A percentile compares a stretch with the other conserved stretches of the same genome.
Evolutionary conservation across 1,284 basidiomycete genomes (phyloP).

Genomic region (Rhodotorula mucilaginosa): DNA sequence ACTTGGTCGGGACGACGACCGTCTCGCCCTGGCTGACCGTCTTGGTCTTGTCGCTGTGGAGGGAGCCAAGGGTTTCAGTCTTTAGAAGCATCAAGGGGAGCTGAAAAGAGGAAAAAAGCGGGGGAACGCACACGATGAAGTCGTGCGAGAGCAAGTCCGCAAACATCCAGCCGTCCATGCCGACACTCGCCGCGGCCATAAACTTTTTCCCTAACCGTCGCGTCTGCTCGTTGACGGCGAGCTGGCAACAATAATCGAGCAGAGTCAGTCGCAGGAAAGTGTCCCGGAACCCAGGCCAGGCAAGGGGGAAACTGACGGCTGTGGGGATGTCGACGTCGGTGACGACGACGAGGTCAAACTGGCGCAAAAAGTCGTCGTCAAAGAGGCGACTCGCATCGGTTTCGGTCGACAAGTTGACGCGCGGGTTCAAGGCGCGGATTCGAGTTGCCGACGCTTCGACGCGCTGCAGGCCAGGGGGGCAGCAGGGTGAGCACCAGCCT

Average conservation of each 20-base stretch:
- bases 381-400: conserved; percentile 50
- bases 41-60: conserved; percentile 47
- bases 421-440: conserved; percentile 85
- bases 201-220: conserved; percentile 65
- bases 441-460: conserved; percentile 77
- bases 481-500: background rate
- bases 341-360: conserved; percentile 49
- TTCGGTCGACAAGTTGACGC: conserved; percentile 73
- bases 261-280: background rate
- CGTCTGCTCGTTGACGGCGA: conserved; percentile 8
- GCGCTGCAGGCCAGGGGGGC: conserved; percentile 56
- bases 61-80: too few relatives aligned
- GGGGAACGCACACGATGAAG: conserved; percentile 69
- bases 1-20: conserved; percentile 57
- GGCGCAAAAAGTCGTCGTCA: conserved; percentile 51
- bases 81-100: too few relatives aligned
- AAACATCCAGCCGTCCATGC: conserved; percentile 90
- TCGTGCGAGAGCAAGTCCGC: conserved; percentile 84
- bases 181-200: conserved; percentile 84
- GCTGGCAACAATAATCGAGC: background rate
- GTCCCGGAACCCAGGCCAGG: background rate
- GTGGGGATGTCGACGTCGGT: conserved; percentile 49
- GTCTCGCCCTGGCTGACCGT: conserved; percentile 56
- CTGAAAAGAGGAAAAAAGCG: too few relatives aligned
- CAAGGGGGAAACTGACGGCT: conserved; percentile 60